Evolutionary conservation across 2,329 filamentous ascomycete genomes (phyloP), one percentile per base, ranked within the genome.

Genomic region (Microsporum ferrugineum): DNA sequence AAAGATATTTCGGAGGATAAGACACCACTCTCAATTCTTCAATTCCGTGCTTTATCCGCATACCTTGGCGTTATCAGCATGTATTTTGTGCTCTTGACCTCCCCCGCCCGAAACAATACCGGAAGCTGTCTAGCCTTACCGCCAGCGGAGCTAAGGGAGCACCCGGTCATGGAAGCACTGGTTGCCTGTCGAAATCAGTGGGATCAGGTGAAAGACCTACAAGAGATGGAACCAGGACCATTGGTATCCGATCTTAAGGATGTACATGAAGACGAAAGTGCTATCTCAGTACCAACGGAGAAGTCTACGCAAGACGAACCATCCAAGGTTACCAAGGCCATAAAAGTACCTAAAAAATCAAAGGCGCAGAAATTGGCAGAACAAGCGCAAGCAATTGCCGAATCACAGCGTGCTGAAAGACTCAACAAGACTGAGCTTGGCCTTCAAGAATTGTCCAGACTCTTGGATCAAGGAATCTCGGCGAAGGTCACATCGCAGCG

Each of bases 81-180:
- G 84, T 99, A 99, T 74, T 96, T 99, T 72, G 89, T 91, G 41
- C 82, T 97, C 39, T 77, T 99, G n/a, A 89, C 90, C 8, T 95
- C 90, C 0, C 86, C 89, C 0, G 82, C 86, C 1, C 80, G 85
- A 57, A 84, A 85, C 62, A 76, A 78, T 0, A 75, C 79, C 39
- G 80, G 79, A 5, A 73, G 77, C 0, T 74, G 76, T 10, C 80
- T 84, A 62, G 81, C 89, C 0, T 75, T 95, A 65, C 82, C 88
- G 60, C 88, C 92, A 3, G 79, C 81, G n/a, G 86, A 95, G 67
- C 77, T 99, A 47, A 86, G 89, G 63, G 89, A 96, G 59, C 94
- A 99, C 73, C 86, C 90, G 12, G 84, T 99, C 63, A 97, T 99
- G 90, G 85, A 88, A 62, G 88, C 84, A 14, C 75, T 99, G 39